These are phyloP conservation scores for Barnettozyma vustinii DNA, from an alignment of 805 yeast species.

Conservation along the genomic window DNA sequence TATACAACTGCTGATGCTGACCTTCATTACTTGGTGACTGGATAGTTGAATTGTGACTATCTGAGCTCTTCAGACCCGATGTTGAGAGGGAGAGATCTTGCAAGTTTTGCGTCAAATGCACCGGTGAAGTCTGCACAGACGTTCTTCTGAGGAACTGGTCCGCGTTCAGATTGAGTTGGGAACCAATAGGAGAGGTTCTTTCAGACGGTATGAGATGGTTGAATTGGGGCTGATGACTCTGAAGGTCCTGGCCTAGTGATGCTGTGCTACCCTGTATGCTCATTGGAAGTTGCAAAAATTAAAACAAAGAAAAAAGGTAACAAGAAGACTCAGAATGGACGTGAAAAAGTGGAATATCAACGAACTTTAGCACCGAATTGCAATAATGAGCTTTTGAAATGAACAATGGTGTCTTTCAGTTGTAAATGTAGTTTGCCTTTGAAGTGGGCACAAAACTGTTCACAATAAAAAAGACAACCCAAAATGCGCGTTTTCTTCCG, in stretches of 20 bases:
- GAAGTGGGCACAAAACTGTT: neutral
- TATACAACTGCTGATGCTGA: slow-evolving; percentile 14
- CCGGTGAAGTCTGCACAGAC: slow-evolving; percentile 22
- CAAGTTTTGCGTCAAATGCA: slow-evolving; percentile 17
- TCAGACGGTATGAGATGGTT: slow-evolving; percentile 16
- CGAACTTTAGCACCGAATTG: neutral
- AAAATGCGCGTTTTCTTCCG: neutral
- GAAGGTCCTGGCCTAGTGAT: slow-evolving; percentile 5
- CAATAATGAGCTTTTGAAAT: too few species aligned
- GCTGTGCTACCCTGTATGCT: slow-evolving; percentile 7
- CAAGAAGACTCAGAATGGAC: too few species aligned
- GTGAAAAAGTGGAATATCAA: too few species aligned
- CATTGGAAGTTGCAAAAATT: neutral
- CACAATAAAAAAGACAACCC: neutral
- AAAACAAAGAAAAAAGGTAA: too few species aligned
- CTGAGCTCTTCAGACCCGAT: neutral
- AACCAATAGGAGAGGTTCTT: slow-evolving; percentile 19
- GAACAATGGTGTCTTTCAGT: neutral
- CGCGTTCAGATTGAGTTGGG: slow-evolving; percentile 12
- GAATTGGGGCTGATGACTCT: slow-evolving; percentile 7
- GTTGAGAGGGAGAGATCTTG: slow-evolving; percentile 15
- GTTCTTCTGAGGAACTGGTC: slow-evolving; percentile 15
- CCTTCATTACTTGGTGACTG: slow-evolving; percentile 4
- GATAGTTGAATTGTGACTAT: neutral
- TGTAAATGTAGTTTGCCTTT: neutral